Conservation (phyloP, 176 grass and related monocot species). For the Oryza meyeriana region DNA sequence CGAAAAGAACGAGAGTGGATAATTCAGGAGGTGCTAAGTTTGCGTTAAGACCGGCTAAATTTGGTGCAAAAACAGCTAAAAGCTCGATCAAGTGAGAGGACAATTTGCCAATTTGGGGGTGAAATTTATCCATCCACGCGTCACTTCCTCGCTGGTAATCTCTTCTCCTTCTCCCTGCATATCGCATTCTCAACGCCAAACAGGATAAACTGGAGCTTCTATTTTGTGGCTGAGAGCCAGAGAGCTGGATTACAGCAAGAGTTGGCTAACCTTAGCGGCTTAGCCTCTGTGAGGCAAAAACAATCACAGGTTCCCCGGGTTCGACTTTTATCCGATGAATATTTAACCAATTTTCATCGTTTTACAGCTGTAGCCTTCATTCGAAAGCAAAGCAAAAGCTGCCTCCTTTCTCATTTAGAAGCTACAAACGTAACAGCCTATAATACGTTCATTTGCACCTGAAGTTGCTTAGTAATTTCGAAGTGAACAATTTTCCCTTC, state of each 20-base stretch:
- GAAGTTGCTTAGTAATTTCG: neutral
- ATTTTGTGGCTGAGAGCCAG: neutral
- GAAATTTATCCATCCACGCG: slow-evolving; percentile 20
- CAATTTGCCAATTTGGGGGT: neutral
- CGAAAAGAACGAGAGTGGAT: neutral
- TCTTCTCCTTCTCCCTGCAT: neutral
- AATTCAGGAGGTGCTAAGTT: neutral
- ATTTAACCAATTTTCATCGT: neutral
- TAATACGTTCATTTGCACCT: neutral
- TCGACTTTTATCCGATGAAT: neutral
- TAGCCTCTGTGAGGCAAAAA: too few species aligned
- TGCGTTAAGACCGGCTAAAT: neutral
- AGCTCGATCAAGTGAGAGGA: neutral
- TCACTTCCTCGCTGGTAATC: too few species aligned
- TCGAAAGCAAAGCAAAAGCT: neutral
- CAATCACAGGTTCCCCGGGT: neutral
- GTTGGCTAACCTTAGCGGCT: neutral
- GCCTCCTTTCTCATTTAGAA: neutral
- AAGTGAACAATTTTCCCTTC: neutral
- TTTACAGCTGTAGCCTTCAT: neutral
- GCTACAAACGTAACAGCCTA: neutral
- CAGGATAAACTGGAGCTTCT: neutral
- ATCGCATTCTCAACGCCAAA: neutral
- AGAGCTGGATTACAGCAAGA: neutral
- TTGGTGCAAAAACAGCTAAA: too few species aligned